Evolutionary conservation across 495 filamentous ascomycete species (phyloP).

Genomic region (Cenococcum geophilum): DNA sequence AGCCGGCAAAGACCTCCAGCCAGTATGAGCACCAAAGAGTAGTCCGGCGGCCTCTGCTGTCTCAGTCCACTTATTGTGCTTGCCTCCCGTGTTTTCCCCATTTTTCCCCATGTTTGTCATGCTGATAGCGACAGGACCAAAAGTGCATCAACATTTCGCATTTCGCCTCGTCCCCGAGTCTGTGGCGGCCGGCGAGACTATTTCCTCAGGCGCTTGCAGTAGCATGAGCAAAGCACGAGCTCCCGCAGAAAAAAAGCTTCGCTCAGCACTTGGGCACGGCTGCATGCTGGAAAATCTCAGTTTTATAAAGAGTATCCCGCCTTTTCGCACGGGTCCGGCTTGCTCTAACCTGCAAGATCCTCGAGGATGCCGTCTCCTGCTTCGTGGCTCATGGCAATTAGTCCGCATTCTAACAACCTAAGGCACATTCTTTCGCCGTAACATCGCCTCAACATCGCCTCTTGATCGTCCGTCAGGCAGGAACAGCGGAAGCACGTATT

Average conservation of each 20-base stretch:
- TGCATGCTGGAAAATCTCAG: constrained; percentile 19
- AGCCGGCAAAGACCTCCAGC: not conserved
- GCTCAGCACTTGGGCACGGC: constrained; percentile 19
- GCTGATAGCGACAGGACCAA: no score
- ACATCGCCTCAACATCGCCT: not conserved
- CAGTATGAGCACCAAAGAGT: no score
- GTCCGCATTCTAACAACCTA: constrained; percentile 4
- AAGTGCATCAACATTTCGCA: no score
- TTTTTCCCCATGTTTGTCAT: not conserved
- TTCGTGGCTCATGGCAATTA: constrained; percentile 23
- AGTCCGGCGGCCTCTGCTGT: no score
- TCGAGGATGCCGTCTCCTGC: not conserved
- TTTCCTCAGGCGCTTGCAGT: no score
- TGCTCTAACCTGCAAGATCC: not conserved
- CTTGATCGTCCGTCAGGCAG: constrained; percentile 4
- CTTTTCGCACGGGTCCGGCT: constrained; percentile 2
- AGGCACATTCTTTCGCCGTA: not conserved
- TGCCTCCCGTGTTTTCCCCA: no score
- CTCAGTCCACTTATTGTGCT: not conserved
- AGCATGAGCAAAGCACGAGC: not conserved
- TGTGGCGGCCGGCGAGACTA: no score
- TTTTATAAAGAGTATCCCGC: constrained; percentile 9
- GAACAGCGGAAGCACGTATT: constrained; percentile 5
- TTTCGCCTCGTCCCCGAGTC: no score
- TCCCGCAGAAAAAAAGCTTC: not conserved